These are phyloP conservation scores for Lactarius sanguifluus DNA, from an alignment of 768 basidiomycete genomes.

Conservation along the genomic window DNA sequence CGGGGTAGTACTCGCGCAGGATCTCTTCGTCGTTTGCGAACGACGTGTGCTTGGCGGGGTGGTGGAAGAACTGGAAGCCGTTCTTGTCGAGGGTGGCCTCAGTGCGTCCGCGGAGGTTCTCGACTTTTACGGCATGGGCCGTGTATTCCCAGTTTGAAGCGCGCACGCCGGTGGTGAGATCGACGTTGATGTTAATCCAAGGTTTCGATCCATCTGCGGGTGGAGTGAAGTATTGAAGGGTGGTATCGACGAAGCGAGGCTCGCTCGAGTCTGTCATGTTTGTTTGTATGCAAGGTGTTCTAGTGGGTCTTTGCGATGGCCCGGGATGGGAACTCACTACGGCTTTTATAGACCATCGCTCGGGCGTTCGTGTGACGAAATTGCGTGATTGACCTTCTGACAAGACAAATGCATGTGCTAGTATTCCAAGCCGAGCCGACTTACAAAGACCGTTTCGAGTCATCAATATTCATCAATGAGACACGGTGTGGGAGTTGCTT, in stretches of 20 bases:
- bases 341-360: background rate
- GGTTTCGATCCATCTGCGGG: conserved; percentile 36
- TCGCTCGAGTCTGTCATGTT: conserved; percentile 13
- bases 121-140: conserved; percentile 40
- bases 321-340: background rate
- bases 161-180: conserved; percentile 35
- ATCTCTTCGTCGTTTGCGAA: conserved; percentile 57
- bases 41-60: conserved; percentile 44
- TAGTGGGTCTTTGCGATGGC: background rate
- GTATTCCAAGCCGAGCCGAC: no score
- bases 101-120: conserved; percentile 54
- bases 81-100: conserved; percentile 47
- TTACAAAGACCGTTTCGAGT: no score
- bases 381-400: background rate
- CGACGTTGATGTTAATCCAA: conserved; percentile 32
- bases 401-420: background rate
- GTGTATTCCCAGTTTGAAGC: conserved; percentile 41
- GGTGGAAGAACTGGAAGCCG: conserved; percentile 49
- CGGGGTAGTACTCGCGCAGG: conserved; percentile 56
- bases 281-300: background rate
- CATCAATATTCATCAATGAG: no score
- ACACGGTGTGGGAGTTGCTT: no score
- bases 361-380: background rate
- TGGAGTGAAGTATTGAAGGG: conserved; percentile 31
- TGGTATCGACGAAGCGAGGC: conserved; percentile 21